These are phyloP conservation scores for Leccinum uliginosum DNA, from an alignment of 768 basidiomycete species.

Conservation along the genomic window DNA sequence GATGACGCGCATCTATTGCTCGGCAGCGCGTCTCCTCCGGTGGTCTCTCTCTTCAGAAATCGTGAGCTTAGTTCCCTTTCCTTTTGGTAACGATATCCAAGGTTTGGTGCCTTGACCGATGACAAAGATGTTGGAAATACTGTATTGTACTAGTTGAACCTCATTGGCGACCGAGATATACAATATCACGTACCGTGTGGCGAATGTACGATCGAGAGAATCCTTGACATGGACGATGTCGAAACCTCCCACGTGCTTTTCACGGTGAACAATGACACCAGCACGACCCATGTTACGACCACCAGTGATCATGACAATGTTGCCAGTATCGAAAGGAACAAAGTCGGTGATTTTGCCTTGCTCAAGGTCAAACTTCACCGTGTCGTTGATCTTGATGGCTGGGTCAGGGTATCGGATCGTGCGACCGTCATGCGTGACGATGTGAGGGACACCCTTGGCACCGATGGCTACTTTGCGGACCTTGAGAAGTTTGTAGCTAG, in stretches of 20 bases:
- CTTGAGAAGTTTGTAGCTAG: slow-evolving; percentile 93
- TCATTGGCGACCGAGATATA: neutral
- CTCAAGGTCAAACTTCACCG: slow-evolving; percentile 94
- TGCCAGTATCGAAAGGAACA: slow-evolving; percentile 96
- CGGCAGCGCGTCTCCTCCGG: slow-evolving; percentile 77
- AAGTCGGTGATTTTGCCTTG: slow-evolving; percentile 90
- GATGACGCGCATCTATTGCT: slow-evolving; percentile 43
- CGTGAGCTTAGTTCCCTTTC: slow-evolving; percentile 96
- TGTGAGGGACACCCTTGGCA: slow-evolving; percentile 89
- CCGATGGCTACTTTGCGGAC: slow-evolving; percentile 91
- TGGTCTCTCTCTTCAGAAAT: slow-evolving; percentile 96
- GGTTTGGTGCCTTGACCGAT: slow-evolving; percentile 95
- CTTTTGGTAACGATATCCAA: slow-evolving; percentile 95
- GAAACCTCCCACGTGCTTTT: slow-evolving; percentile 97
- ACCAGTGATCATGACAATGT: slow-evolving; percentile 96
- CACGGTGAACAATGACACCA: slow-evolving; percentile 92
- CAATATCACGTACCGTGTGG: slow-evolving; percentile 73
- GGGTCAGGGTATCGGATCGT: slow-evolving; percentile 99
- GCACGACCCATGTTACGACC: slow-evolving; percentile 99
- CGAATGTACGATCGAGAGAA: slow-evolving; percentile 91
- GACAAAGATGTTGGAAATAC: slow-evolving; percentile 96
- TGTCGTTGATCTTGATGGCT: slow-evolving; percentile 91
- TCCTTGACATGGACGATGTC: slow-evolving; percentile 99
- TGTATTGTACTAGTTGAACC: slow-evolving; percentile 27
- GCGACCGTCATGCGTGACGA: slow-evolving; percentile 98